Conservation (phyloP, 2,329 filamentous ascomycete species). For the Beauveria brongniartii region DNA sequence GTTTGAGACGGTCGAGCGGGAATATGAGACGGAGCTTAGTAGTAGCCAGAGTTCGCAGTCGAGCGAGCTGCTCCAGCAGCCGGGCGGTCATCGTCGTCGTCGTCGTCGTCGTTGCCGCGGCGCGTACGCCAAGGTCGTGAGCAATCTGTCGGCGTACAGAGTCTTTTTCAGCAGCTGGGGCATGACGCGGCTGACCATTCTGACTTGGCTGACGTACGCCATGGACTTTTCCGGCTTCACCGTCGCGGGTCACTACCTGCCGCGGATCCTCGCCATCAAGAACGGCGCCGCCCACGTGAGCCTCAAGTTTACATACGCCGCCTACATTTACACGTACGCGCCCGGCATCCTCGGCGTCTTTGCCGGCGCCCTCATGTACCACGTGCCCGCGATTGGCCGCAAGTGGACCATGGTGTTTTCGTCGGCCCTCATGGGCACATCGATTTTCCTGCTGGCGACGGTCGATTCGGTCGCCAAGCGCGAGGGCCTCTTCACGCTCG, state of each 20-base stretch:
- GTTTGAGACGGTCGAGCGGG: conserved; percentile 22
- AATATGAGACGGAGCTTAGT: conserved; percentile 15
- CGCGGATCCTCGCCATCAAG: conserved; percentile 42
- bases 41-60: conserved; percentile 12
- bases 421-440: conserved; percentile 34
- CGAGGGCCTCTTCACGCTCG: conserved; percentile 33
- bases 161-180: conserved; percentile 25
- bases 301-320: conserved; percentile 39
- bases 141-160: conserved; percentile 21
- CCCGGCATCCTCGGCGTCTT: conserved; percentile 44
- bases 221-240: conserved; percentile 32
- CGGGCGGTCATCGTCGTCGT: conserved; percentile 11
- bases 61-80: conserved; percentile 10
- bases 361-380: conserved; percentile 34
- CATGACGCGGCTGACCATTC: conserved; percentile 28
- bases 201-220: conserved; percentile 30
- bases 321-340: conserved; percentile 46
- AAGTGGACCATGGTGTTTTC: conserved; percentile 38
- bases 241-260: conserved; percentile 35
- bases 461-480: conserved; percentile 30
- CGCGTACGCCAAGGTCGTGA: conserved; percentile 14
- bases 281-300: conserved; percentile 36
- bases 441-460: conserved; percentile 37
- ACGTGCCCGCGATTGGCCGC: conserved; percentile 29
- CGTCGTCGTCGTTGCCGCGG: not conserved